Evolutionary conservation across 1,284 basidiomycete species (phyloP).

Genomic region (Exobasidium cylindrosporum): DNA sequence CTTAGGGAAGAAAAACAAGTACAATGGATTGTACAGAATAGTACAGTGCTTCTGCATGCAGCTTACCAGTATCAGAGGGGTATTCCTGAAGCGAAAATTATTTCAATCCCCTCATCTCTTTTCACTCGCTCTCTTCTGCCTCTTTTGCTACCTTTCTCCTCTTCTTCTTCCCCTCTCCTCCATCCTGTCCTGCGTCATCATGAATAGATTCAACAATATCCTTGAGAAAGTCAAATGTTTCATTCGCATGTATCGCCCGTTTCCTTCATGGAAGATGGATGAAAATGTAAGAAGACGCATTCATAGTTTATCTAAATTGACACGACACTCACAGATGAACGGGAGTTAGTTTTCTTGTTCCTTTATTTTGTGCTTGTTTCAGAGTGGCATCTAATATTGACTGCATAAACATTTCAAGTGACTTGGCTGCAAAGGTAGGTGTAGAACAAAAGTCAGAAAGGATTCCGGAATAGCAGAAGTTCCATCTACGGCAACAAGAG

Average conservation of each 20-base stretch:
- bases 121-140: constrained; percentile 6
- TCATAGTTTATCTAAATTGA: neutral
- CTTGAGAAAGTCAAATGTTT: constrained; percentile 91
- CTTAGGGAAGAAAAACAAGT: too few relatives aligned
- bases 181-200: constrained; percentile 58
- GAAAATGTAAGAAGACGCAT: neutral
- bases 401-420: constrained; percentile 87
- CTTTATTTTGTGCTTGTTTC: constrained; percentile 75
- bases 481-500: neutral
- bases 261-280: constrained; percentile 64
- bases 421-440: constrained; percentile 69
- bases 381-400: constrained; percentile 80
- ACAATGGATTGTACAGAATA: too few relatives aligned
- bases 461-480: neutral
- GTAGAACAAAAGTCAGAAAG: constrained; percentile 3
- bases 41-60: too few relatives aligned
- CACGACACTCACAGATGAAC: constrained; percentile 79
- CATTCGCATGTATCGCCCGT: constrained; percentile 81
- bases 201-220: constrained; percentile 87
- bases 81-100: too few relatives aligned
- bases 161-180: neutral
- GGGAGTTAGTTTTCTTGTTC: constrained; percentile 84
- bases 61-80: too few relatives aligned
- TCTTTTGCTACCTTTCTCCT: neutral
- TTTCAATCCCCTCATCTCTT: too few relatives aligned